A percentile compares a stretch with the other conserved stretches of the same genome.
These are phyloP conservation scores for Epichloe sibirici DNA, from an alignment of 2,329 filamentous ascomycete species.

Conservation along the genomic window DNA sequence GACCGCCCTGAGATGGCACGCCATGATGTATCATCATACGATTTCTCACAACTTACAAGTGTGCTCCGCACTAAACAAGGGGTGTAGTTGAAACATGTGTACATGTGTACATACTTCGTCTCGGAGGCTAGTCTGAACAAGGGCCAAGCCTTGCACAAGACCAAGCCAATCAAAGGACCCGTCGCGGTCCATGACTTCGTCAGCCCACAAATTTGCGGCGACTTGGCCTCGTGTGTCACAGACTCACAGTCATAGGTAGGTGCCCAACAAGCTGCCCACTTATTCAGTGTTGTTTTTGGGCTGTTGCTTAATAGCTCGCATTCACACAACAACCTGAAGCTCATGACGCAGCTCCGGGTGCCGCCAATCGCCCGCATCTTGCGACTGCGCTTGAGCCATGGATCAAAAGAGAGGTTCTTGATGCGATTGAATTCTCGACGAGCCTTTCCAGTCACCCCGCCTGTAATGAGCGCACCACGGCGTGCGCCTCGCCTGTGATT, in stretches of 20 bases:
- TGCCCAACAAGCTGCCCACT: background rate
- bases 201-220: too few species aligned
- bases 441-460: background rate
- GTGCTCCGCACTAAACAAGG: too few species aligned
- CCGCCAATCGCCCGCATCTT: background rate
- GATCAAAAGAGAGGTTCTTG: background rate
- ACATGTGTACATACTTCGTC: too few species aligned
- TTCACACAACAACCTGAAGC: slow-evolving; percentile 1
- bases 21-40: background rate
- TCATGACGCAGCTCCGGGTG: slow-evolving; percentile 4
- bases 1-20: too few species aligned
- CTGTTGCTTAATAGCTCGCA: background rate
- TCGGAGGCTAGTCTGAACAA: too few species aligned
- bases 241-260: too few species aligned
- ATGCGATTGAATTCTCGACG: background rate
- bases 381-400: slow-evolving; percentile 2
- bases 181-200: too few species aligned
- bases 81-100: too few species aligned
- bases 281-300: background rate
- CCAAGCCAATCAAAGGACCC: too few species aligned
- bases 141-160: too few species aligned
- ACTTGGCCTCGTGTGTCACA: background rate
- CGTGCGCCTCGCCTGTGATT: background rate
- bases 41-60: too few species aligned
- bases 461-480: slow-evolving; percentile 1